A percentile compares a stretch with the other conserved stretches of the same genome.
Conservation (phyloP, 2,329 filamentous ascomycete species). For the Cladobotryum mycophilum region DNA sequence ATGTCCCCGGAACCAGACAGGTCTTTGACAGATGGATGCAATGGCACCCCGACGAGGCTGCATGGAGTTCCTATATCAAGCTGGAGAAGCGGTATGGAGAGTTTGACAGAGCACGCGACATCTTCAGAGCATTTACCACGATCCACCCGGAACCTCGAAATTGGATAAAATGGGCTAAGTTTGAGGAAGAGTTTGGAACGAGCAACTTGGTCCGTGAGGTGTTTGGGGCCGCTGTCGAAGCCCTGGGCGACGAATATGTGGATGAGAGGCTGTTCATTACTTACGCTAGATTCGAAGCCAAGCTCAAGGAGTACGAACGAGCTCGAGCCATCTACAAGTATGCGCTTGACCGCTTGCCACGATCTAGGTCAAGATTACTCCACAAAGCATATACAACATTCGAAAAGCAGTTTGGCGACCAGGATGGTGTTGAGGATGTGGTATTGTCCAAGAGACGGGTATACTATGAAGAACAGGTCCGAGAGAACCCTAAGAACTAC, state of each 20-base stretch:
- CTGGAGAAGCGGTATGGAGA: constrained; percentile 93
- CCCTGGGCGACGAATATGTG: constrained; percentile 88
- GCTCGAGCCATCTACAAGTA: constrained; percentile 96
- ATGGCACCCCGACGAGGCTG: constrained; percentile 94
- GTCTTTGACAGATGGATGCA: constrained; percentile 98
- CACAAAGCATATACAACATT: constrained; percentile 97
- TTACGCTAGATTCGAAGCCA: constrained; percentile 91
- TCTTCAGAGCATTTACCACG: constrained; percentile 84
- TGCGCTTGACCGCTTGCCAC: constrained; percentile 82
- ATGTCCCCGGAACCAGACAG: constrained; percentile 83
- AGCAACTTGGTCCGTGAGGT: constrained; percentile 89
- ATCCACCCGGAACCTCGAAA: constrained; percentile 92
- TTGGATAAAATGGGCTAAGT: constrained; percentile 98
- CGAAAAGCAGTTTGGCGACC: constrained; percentile 95
- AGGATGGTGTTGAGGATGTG: constrained; percentile 89
- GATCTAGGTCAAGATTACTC: constrained; percentile 75
- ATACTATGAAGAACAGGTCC: constrained; percentile 89
- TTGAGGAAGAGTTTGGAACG: constrained; percentile 92
- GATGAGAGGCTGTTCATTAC: constrained; percentile 94
- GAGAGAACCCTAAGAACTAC: constrained; percentile 93
- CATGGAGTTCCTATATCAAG: constrained; percentile 95
- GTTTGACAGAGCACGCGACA: constrained; percentile 79
- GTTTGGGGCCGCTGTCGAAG: constrained; percentile 81
- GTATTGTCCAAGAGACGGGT: constrained; percentile 90
- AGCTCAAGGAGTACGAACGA: constrained; percentile 91